phyloP scores from a whole-genome alignment of 1,139 yeast species.

The Candida sp. region DNA sequence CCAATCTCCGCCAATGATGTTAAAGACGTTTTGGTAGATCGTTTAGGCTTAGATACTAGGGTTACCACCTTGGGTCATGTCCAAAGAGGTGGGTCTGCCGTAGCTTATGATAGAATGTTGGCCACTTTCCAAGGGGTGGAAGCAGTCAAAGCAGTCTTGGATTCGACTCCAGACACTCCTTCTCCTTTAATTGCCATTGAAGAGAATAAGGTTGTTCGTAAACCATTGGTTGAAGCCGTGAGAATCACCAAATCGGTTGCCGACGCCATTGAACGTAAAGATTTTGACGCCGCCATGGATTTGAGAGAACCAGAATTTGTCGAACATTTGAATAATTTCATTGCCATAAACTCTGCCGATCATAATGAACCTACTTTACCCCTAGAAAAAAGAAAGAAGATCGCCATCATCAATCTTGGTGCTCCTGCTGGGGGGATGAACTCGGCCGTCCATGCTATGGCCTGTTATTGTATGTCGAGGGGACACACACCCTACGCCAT shows the following conservation, averaged over 20 bases:
- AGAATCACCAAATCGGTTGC: conserved; percentile 69
- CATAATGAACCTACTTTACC: conserved; percentile 62
- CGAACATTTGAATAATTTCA: conserved; percentile 62
- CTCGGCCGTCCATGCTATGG: conserved; percentile 75
- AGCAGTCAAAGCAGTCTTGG: conserved; percentile 75
- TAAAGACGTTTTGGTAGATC: conserved; percentile 62
- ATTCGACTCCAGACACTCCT: conserved; percentile 65
- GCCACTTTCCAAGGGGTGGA: conserved; percentile 67
- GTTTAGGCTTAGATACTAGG: conserved; percentile 70
- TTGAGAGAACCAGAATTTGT: conserved; percentile 71
- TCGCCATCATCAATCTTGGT: conserved; percentile 75
- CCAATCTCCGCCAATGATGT: conserved; percentile 68
- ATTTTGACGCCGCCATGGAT: conserved; percentile 62
- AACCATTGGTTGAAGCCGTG: conserved; percentile 73
- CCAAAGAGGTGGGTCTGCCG: conserved; percentile 86
- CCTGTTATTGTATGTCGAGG: conserved; percentile 68
- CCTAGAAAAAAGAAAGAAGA: conserved; percentile 50
- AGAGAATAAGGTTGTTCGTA: conserved; percentile 68
- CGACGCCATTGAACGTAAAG: conserved; percentile 53
- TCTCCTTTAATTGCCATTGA: conserved; percentile 74
- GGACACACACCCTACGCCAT: conserved; percentile 76
- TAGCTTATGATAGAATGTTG: conserved; percentile 72
- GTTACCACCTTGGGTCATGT: conserved; percentile 81
- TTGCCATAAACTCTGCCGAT: conserved; percentile 56
- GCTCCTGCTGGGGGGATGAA: conserved; percentile 86